phyloP scores from a whole-genome alignment of 306 rosid species.

The Carpinus fangiana region DNA sequence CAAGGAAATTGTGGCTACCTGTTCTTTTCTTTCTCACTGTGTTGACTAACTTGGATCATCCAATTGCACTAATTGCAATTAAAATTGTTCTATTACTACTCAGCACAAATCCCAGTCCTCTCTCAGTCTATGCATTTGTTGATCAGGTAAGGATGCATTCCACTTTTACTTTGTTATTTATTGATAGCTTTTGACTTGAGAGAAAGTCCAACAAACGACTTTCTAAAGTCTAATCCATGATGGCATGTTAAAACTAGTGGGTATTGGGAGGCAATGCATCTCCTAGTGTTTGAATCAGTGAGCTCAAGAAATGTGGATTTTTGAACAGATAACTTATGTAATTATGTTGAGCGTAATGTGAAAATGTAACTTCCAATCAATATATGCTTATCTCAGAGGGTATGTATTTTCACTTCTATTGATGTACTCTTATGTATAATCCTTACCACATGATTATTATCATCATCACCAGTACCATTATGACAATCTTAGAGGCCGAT shows the following conservation, averaged over 20 bases:
- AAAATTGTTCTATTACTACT: constrained; percentile 60
- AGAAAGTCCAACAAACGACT: no score
- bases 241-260: background rate
- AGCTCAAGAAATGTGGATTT: background rate
- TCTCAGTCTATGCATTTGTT: constrained; percentile 67
- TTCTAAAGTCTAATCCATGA: background rate
- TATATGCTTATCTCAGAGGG: background rate
- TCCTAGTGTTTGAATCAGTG: background rate
- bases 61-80: constrained; percentile 35
- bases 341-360: background rate
- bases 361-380: background rate
- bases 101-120: constrained; percentile 72
- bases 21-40: constrained; percentile 48
- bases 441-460: background rate
- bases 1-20: constrained; percentile 68
- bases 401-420: background rate
- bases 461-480: background rate
- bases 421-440: background rate
- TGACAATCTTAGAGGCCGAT: background rate
- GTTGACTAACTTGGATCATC: constrained; percentile 54
- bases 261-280: background rate
- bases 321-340: background rate
- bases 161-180: constrained; percentile 3
- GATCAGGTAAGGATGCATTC: constrained; percentile 54
- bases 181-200: background rate